These are phyloP conservation scores for Russula sp. DNA, from an alignment of 768 basidiomycete species.

Conservation along the genomic window DNA sequence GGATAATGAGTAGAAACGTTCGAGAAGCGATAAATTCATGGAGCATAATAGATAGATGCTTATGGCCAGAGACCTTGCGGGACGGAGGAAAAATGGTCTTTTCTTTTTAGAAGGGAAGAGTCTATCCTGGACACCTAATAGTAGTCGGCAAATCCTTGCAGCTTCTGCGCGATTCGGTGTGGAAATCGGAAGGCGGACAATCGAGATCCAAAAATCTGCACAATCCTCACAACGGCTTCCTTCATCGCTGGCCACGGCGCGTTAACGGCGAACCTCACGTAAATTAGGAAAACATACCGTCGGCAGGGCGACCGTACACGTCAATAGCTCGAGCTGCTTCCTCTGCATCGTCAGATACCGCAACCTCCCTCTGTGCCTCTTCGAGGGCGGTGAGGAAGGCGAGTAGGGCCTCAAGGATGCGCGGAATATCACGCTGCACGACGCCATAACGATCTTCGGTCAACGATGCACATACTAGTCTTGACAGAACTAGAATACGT, in stretches of 20 bases:
- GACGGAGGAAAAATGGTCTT: not conserved
- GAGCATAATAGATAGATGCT: not conserved
- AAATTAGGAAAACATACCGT: conserved; percentile 43
- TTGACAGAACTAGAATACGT: conserved; percentile 50
- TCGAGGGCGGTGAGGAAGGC: conserved; percentile 64
- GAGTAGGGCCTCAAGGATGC: conserved; percentile 69
- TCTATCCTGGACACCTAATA: conserved; percentile 29
- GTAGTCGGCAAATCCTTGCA: conserved; percentile 70
- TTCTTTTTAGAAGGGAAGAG: not conserved
- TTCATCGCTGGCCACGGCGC: conserved; percentile 46
- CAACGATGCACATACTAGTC: conserved; percentile 64
- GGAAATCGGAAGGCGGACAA: conserved; percentile 75
- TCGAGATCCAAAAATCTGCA: conserved; percentile 68
- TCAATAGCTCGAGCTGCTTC: conserved; percentile 56
- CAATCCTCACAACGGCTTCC: conserved; percentile 58
- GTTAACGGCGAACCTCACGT: not conserved
- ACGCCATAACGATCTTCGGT: conserved; percentile 77
- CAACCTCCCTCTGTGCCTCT: conserved; percentile 52
- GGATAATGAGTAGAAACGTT: not conserved
- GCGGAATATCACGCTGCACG: conserved; percentile 81
- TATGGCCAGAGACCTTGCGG: not conserved
- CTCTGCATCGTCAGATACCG: conserved; percentile 35
- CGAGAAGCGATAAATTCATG: not conserved
- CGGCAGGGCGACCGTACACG: conserved; percentile 45
- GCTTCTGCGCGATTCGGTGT: conserved; percentile 54